Percentiles rank a stretch among this genome's conserved stretches.
phyloP scores from a whole-genome alignment of 306 rosid genomes.

The Biancaea sappan region DNA sequence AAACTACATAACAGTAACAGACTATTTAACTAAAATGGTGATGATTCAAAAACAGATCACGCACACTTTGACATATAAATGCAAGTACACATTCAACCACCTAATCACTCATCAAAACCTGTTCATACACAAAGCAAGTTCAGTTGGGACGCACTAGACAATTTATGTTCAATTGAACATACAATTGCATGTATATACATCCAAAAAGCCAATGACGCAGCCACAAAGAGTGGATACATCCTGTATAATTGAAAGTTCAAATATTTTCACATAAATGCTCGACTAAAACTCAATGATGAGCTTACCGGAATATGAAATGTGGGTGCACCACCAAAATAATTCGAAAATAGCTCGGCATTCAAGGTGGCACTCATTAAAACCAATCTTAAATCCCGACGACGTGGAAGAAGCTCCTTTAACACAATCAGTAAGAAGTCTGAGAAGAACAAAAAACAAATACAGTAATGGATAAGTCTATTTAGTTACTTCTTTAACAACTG shows the following conservation, averaged over 20 bases:
- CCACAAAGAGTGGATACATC: background rate
- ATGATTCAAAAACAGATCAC: background rate
- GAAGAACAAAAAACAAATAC: slow-evolving; percentile 42
- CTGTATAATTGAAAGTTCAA: slow-evolving; percentile 14
- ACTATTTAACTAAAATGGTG: too few species aligned
- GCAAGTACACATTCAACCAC: slow-evolving; percentile 16
- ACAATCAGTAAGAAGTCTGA: slow-evolving; percentile 95
- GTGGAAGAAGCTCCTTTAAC: slow-evolving; percentile 93
- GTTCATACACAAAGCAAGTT: background rate
- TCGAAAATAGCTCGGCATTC: slow-evolving; percentile 88
- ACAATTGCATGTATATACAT: slow-evolving; percentile 12
- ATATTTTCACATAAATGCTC: slow-evolving; percentile 10
- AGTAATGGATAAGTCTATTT: slow-evolving; percentile 38
- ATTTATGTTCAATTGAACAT: background rate
- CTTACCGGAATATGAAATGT: slow-evolving; percentile 80
- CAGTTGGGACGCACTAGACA: slow-evolving; percentile 10
- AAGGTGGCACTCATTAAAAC: slow-evolving; percentile 98
- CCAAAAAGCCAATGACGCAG: background rate
- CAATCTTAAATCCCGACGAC: slow-evolving; percentile 83
- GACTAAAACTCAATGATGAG: slow-evolving; percentile 18
- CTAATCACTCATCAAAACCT: slow-evolving; percentile 14
- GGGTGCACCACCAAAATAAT: slow-evolving; percentile 72
- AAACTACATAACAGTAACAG: too few species aligned
- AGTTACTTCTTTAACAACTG: slow-evolving; percentile 24
- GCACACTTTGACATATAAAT: slow-evolving; percentile 2